phyloP scores from a whole-genome alignment of 345 rosid species.

The Odontarrhena argentea region DNA sequence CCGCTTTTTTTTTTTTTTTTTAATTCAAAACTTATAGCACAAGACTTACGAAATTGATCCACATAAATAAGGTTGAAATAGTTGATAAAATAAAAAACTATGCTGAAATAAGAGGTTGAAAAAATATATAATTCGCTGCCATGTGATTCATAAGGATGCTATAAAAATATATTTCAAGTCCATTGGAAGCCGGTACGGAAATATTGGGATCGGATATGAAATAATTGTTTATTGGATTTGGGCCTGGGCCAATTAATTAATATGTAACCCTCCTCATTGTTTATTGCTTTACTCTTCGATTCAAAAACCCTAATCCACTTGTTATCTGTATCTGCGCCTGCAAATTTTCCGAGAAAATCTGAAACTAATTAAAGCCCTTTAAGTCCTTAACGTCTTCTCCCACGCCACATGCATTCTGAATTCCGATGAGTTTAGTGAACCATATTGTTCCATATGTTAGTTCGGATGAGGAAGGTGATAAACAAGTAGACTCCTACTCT shows the following conservation, averaged over 20 bases:
- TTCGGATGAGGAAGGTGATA: constrained; percentile 27
- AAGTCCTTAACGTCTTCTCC: background rate
- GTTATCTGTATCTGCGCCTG: background rate
- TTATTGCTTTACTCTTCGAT: background rate
- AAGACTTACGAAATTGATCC: too few species aligned
- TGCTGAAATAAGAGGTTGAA: too few species aligned
- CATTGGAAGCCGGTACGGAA: background rate
- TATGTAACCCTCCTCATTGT: too few species aligned
- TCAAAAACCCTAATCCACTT: constrained; percentile 21
- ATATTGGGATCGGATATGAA: background rate
- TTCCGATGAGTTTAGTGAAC: constrained; percentile 17
- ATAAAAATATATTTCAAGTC: background rate
- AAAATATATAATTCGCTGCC: too few species aligned
- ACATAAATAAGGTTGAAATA: too few species aligned
- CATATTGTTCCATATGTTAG: constrained; percentile 26
- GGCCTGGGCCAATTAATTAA: constrained; percentile 16
- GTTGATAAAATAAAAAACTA: too few species aligned
- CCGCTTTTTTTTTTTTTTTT: too few species aligned
- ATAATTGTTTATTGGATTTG: constrained; percentile 24
- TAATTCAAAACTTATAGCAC: too few species aligned
- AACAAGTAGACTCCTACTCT: background rate
- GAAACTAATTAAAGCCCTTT: background rate
- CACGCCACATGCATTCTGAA: background rate
- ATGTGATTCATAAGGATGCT: too few species aligned
- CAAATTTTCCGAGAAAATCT: background rate